Conservation (phyloP, 768 basidiomycete genomes). For the Psilocybe cyanescens region DNA sequence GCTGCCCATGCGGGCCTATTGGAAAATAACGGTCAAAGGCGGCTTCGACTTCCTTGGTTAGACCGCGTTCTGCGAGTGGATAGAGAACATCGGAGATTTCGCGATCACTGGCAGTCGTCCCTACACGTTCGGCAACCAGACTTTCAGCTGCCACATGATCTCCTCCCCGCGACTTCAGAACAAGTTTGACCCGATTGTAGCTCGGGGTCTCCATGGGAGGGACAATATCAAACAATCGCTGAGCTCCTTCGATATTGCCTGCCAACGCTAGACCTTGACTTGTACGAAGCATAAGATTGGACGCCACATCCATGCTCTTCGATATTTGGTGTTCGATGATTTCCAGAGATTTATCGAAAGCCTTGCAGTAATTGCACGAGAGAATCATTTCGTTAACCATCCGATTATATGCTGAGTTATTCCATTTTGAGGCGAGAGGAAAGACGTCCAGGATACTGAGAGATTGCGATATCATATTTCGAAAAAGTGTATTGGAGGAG, state of each 20-base stretch:
- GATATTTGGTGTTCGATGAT: conserved; percentile 1
- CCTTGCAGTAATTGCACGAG: not conserved
- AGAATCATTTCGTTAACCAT: conserved; percentile 3
- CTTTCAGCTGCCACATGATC: not conserved
- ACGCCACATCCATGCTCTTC: not conserved
- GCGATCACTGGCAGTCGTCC: not conserved
- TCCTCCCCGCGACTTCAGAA: not conserved
- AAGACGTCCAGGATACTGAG: not conserved
- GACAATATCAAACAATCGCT: conserved; percentile 5
- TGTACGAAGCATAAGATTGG: not conserved
- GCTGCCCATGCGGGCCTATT: conserved; percentile 26
- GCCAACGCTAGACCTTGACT: conserved; percentile 1
- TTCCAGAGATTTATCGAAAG: not conserved
- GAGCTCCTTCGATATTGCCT: conserved; percentile 4
- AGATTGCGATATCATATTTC: not conserved
- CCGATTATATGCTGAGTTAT: not conserved
- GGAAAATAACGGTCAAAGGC: conserved; percentile 65
- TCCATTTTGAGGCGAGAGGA: conserved; percentile 4
- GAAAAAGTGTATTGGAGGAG: not conserved
- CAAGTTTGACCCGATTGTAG: conserved; percentile 3
- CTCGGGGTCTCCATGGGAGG: not conserved
- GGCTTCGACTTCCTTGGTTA: conserved; percentile 40
- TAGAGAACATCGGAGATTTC: conserved; percentile 43
- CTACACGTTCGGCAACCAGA: conserved; percentile 1
- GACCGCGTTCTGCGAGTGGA: conserved; percentile 53